phyloP scores from a whole-genome alignment of 1,284 basidiomycete genomes.

The Sporisorium graminicola region DNA sequence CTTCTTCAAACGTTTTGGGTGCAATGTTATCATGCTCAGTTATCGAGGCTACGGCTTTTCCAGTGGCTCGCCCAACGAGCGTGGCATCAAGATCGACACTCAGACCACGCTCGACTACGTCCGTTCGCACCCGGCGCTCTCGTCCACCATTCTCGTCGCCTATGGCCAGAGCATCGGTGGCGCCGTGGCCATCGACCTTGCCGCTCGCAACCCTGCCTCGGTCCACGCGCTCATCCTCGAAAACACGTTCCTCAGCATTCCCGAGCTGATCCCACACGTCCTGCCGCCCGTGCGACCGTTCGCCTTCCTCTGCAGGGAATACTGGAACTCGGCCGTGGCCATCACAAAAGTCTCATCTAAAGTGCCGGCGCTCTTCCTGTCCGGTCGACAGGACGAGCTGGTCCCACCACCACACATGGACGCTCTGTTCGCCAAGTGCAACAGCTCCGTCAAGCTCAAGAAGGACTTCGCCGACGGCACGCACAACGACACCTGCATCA shows the following conservation, averaged over 20 bases:
- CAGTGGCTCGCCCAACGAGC: conserved; percentile 84
- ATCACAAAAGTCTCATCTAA: conserved; percentile 78
- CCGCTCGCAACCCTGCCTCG: conserved; percentile 79
- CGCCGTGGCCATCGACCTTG: conserved; percentile 91
- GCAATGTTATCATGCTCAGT: conserved; percentile 88
- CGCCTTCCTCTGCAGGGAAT: conserved; percentile 84
- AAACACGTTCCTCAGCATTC: conserved; percentile 74
- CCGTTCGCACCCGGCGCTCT: conserved; percentile 77
- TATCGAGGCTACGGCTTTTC: conserved; percentile 91
- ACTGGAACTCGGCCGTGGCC: conserved; percentile 85
- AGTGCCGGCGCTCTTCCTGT: conserved; percentile 88
- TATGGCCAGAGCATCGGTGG: conserved; percentile 97
- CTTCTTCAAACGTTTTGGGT: conserved; percentile 84
- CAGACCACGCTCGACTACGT: conserved; percentile 81
- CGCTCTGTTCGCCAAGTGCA: conserved; percentile 76
- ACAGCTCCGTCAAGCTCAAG: conserved; percentile 72
- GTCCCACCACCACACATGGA: conserved; percentile 89
- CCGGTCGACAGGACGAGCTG: conserved; percentile 82
- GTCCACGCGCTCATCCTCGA: conserved; percentile 86
- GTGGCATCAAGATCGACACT: conserved; percentile 82
- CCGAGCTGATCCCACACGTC: conserved; percentile 75
- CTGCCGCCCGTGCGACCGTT: conserved; percentile 83
- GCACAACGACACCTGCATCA: conserved; percentile 74
- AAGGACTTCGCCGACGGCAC: conserved; percentile 75
- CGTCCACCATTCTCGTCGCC: conserved; percentile 72